Base-by-base conservation (phyloP, 176 grass and related monocot species). In the Chloris gayana region DNA sequence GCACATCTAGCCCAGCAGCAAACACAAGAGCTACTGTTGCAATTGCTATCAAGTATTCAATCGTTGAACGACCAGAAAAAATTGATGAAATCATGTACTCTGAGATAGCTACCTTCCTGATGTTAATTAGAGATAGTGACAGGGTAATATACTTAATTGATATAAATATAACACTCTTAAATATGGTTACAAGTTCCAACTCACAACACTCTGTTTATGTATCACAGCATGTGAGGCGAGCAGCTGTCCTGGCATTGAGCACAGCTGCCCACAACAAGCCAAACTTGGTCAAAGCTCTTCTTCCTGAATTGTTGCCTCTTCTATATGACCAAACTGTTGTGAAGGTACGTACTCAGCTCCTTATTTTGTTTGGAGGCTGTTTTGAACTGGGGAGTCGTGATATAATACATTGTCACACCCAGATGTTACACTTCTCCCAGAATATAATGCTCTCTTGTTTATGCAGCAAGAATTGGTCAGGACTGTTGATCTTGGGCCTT, bases 191-290 rank as follows among this genome's bases (percentile, higher is more conserved):
- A 47, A 60, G 47, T 49, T 74, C 3, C 49, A 59, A 21, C 31
- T 73, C 62, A 74, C 46, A 31, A 30, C 10, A 19, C 22, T 67
- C 68, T 57, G 5, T 70, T 83, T 83, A 7, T 58, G 27, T 38
- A 85, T 37, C 74, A 80, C 87, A 97, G 94, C 94, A 97, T 89
- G 94, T 97, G 74, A 86, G 94, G 68, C 88, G 94, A 82, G 94
- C 94, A 57, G 90, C 94, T 69, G 91, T 97, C 64, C 72, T 97
- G 62, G 94, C 94, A 47, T 70, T 97, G 64, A 97, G 88, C 81
- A 97, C 94, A 57, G 90, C 94, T 82, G 94, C 94, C 15, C 94
- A 97, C 83, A 97, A 97, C 80, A 97, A 97, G 74, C 94, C 94
- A 64, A 97, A 90, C 83, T 69, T 97, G 85, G 89, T 97, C 69